Evolutionary conservation across 306 rosid species (phyloP), one percentile per base, ranked within the genome.

Genomic region (Spatholobus suberectus): DNA sequence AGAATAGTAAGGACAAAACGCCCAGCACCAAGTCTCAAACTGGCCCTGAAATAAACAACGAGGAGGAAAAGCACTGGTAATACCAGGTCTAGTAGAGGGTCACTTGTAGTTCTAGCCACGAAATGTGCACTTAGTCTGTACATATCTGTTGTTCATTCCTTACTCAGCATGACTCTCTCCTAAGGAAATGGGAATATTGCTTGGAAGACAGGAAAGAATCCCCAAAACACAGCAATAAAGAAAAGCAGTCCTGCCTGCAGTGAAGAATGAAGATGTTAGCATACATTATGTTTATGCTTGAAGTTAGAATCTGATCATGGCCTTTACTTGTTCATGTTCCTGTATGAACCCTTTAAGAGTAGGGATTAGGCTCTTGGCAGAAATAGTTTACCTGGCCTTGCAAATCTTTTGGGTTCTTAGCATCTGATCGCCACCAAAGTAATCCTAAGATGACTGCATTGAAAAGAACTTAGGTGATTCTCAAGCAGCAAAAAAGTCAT

Each of bases 191-290:
- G 90, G 61, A 95, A 95, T 69, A 95, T 93, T 69, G 97, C 94
- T 7, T 95, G 91, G 87, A 95, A 94, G 41, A 95, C 97, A 1
- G 97, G 98, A 77, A 95, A 95, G 86, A 95, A 95, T 63, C 97
- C 98, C 98, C 98, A 95, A 83, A 95, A 95, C 11, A 95, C 98
- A 0, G 97, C 92, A 55, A 95, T 95, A 88, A 95, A 95, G 97
- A 95, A 95, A 77, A 95, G 93, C 44, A 95, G 80, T 21, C 98
- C 97, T 54, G 97, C 97, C 98, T 94, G 89, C 24, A 73, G 14
- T 76, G 41, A 44, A 58, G 71, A 34, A 18, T 46, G 14, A 58
- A 78, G 51, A 21, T 65, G 17, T 67, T 17, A 67, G 38, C 49
- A 59, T 35, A 12, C 46, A 26, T 14, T n/a, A 51, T 32, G 29